A percentile compares a stretch with the other conserved stretches of the same genome.
phyloP scores from a whole-genome alignment of 768 basidiomycete species.

The Candolleomyces aberdarensis region DNA sequence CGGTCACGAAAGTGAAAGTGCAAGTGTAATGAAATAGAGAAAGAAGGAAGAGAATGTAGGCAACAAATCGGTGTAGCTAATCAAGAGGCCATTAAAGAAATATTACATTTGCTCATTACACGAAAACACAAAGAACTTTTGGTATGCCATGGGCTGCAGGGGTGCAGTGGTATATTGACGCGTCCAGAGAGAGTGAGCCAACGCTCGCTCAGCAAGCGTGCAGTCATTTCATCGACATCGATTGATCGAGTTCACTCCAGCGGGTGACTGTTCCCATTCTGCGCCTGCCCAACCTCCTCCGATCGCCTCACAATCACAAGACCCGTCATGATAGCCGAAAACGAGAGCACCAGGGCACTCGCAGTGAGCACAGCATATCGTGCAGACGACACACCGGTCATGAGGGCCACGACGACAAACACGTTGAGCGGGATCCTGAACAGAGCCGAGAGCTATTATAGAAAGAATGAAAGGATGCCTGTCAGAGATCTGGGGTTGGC shows the following conservation, averaged over 20 bases:
- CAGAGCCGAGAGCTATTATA: slow-evolving; percentile 55
- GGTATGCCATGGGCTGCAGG: too few species aligned
- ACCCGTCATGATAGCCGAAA: slow-evolving; percentile 59
- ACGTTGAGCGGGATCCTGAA: slow-evolving; percentile 75
- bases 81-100: too few species aligned
- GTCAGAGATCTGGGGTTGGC: not conserved
- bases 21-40: too few species aligned
- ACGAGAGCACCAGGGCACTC: slow-evolving; percentile 52
- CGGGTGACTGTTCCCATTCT: not conserved
- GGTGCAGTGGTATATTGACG: too few species aligned
- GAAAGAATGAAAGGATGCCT: not conserved
- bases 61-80: too few species aligned
- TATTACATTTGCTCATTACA: too few species aligned
- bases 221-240: not conserved
- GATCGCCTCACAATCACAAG: slow-evolving; percentile 39
- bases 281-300: not conserved
- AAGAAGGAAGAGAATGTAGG: too few species aligned
- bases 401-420: slow-evolving; percentile 66
- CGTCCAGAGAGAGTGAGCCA: too few species aligned
- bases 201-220: too few species aligned
- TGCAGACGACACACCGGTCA: slow-evolving; percentile 67
- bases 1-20: too few species aligned
- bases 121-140: too few species aligned
- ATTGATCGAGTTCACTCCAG: not conserved
- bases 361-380: slow-evolving; percentile 58